A percentile compares a stretch with the other conserved stretches of the same genome.
phyloP scores from a whole-genome alignment of 2,329 filamentous ascomycete species.

The Neodidymelliopsis sp. region DNA sequence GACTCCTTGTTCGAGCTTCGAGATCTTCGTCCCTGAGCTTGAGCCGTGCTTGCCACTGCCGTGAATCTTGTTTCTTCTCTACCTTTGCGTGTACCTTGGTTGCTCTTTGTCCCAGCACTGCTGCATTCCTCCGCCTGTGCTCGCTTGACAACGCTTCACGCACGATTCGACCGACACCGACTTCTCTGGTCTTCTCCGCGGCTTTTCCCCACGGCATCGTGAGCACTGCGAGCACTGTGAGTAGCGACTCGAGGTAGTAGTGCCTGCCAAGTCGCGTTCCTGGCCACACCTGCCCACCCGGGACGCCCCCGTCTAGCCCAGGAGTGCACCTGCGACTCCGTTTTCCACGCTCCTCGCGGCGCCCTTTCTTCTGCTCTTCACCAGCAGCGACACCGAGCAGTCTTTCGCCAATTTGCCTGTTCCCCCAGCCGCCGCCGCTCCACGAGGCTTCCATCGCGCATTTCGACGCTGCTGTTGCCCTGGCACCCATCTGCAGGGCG shows the following conservation, averaged over 20 bases:
- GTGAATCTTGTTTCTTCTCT: conserved; percentile 14
- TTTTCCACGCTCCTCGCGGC: conserved; percentile 12
- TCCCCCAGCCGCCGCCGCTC: background rate
- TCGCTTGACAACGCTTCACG: background rate
- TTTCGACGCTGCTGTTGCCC: conserved; percentile 36
- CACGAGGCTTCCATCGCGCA: conserved; percentile 17
- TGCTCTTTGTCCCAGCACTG: background rate
- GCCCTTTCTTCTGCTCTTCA: conserved; percentile 27
- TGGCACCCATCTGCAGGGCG: conserved; percentile 28
- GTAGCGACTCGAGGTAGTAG: conserved; percentile 9
- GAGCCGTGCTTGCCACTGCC: conserved; percentile 15
- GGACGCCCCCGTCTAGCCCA: conserved; percentile 11
- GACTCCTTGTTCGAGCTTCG: conserved; percentile 22
- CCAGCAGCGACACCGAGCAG: conserved; percentile 37
- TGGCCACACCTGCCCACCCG: conserved; percentile 18
- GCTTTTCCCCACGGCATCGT: too few species aligned
- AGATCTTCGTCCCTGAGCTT: conserved; percentile 26
- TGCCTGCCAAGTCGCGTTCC: conserved; percentile 17
- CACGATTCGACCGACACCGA: background rate
- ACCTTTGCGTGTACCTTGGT: too few species aligned
- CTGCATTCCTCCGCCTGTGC: background rate
- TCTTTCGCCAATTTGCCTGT: conserved; percentile 20
- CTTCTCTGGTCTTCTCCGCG: background rate
- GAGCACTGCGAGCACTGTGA: conserved; percentile 6
- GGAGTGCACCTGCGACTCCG: conserved; percentile 17